Percentiles rank a stretch among this genome's conserved stretches.
Evolutionary conservation across 805 yeast genomes (phyloP).

Genomic region (Yarrowia hollandica): DNA sequence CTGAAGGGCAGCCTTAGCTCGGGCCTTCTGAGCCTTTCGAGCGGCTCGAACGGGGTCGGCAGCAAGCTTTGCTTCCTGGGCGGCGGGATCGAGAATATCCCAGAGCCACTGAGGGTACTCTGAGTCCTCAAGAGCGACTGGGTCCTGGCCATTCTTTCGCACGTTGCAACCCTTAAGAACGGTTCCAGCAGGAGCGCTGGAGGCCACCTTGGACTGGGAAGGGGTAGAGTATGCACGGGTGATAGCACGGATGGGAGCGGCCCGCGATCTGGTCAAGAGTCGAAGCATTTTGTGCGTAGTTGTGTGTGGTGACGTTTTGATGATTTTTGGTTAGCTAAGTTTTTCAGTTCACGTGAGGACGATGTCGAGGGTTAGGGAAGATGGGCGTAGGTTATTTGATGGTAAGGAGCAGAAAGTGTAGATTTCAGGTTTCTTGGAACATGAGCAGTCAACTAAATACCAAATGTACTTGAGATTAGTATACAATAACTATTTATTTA

Average conservation of each 20-base stretch:
- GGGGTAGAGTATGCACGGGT: slow-evolving; percentile 24
- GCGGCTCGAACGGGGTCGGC: slow-evolving; percentile 65
- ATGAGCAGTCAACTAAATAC: too few species aligned
- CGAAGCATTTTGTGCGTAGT: slow-evolving; percentile 27
- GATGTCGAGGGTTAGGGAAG: slow-evolving; percentile 17
- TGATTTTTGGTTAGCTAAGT: neutral
- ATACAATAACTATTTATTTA: too few species aligned
- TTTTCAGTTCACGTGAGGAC: slow-evolving; percentile 12
- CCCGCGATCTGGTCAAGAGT: slow-evolving; percentile 26
- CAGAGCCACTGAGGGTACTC: slow-evolving; percentile 97
- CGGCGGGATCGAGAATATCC: slow-evolving; percentile 70
- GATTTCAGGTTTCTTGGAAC: too few species aligned
- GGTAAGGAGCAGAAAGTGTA: too few species aligned
- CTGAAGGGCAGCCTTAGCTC: slow-evolving; percentile 70
- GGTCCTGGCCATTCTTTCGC: slow-evolving; percentile 78
- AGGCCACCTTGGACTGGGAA: slow-evolving; percentile 45
- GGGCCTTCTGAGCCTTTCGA: slow-evolving; percentile 66
- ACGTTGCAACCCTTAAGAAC: slow-evolving; percentile 74
- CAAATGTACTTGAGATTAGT: too few species aligned
- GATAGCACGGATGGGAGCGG: neutral
- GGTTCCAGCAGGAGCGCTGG: slow-evolving; percentile 44
- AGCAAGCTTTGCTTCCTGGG: slow-evolving; percentile 57
- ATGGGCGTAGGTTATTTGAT: too few species aligned
- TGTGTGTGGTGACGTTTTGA: neutral
- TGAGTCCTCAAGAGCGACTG: slow-evolving; percentile 79